phyloP scores from a whole-genome alignment of 495 filamentous ascomycete species.

The Trichoderma virens region DNA sequence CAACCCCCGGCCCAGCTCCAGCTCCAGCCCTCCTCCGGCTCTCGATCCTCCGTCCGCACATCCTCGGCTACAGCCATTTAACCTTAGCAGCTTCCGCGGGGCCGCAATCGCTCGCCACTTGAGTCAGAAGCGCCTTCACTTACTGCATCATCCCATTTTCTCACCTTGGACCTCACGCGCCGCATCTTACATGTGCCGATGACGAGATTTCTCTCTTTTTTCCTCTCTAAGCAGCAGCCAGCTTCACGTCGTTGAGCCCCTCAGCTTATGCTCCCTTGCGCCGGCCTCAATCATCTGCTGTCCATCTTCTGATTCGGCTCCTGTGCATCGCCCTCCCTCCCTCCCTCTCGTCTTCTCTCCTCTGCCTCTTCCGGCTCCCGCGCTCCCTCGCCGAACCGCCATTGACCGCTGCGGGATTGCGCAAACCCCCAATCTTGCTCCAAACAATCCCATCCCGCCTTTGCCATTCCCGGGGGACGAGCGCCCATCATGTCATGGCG shows the following conservation, averaged over 20 bases:
- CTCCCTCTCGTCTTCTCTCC: not conserved
- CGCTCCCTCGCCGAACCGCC: not conserved
- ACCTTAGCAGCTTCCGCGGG: constrained; percentile 7
- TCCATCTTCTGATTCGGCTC: too few relatives aligned
- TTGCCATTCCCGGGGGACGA: not conserved
- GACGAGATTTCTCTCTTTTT: not conserved
- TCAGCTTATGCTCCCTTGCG: too few relatives aligned
- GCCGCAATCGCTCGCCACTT: constrained; percentile 7
- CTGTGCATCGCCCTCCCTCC: too few relatives aligned
- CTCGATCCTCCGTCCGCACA: not conserved
- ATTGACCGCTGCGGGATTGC: too few relatives aligned
- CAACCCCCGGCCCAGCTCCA: not conserved
- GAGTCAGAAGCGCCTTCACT: not conserved
- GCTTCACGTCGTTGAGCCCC: too few relatives aligned
- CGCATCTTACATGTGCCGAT: not conserved
- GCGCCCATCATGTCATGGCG: constrained; percentile 67
- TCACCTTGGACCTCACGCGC: not conserved
- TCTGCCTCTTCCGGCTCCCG: not conserved
- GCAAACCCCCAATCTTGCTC: too few relatives aligned
- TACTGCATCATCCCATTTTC: not conserved
- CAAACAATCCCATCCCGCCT: not conserved
- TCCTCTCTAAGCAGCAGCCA: not conserved
- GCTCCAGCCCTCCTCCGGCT: not conserved
- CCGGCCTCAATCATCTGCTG: too few relatives aligned
- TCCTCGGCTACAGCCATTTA: constrained; percentile 3